Conservation (phyloP, 345 rosid genomes). For the Rhodamnia argentea region DNA sequence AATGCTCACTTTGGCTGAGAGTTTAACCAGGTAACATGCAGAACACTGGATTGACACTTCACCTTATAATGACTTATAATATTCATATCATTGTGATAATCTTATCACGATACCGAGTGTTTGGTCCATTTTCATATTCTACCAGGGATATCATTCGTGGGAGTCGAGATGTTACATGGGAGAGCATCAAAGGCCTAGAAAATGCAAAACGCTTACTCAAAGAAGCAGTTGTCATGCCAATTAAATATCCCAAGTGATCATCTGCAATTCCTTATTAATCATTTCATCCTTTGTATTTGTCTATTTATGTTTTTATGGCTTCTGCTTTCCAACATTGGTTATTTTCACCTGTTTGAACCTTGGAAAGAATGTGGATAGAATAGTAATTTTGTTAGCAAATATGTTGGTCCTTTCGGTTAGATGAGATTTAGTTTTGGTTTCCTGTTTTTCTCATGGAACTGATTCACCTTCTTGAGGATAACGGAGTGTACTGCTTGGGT, state of each 20-base stretch:
- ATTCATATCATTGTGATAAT: background rate
- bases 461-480: background rate
- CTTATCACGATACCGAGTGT: background rate
- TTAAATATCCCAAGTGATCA: conserved; percentile 79
- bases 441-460: background rate
- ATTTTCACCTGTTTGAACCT: background rate
- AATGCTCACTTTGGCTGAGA: conserved; percentile 74
- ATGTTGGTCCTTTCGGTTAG: background rate
- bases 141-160: conserved; percentile 91
- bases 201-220: conserved; percentile 83
- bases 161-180: conserved; percentile 91
- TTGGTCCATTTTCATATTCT: background rate
- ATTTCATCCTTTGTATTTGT: background rate
- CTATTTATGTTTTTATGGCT: background rate
- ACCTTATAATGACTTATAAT: background rate
- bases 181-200: conserved; percentile 83
- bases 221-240: conserved; percentile 99
- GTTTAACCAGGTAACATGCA: conserved; percentile 60
- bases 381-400: background rate
- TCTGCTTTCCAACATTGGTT: background rate
- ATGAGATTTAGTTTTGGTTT: background rate
- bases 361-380: background rate
- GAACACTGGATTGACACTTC: background rate
- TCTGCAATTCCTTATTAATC: background rate
- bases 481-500: background rate